Percentiles rank a stretch among this genome's conserved stretches.
These are phyloP conservation scores for Cyphellophora europaea DNA, from an alignment of 2,329 filamentous ascomycete species.

Conservation along the genomic window DNA sequence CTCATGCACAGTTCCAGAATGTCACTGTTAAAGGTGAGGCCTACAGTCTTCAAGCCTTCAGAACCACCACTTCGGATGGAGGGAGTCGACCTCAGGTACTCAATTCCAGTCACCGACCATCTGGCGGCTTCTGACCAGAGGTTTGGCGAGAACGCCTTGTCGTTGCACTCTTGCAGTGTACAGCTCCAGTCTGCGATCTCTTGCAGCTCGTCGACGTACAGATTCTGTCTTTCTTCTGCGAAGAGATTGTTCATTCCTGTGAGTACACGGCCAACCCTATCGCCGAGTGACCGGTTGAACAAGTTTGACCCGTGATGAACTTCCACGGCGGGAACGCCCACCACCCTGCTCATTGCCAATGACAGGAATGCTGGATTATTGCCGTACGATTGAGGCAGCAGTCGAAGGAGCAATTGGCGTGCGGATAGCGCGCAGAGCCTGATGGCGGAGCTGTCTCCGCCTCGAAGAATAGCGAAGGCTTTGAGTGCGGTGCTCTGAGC, in stretches of 20 bases:
- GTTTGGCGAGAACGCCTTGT: too few species aligned
- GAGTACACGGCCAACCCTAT: neutral
- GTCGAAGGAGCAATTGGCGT: constrained; percentile 28
- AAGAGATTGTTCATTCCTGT: constrained; percentile 58
- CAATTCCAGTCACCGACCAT: too few species aligned
- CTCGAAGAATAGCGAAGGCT: constrained; percentile 20
- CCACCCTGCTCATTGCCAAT: neutral
- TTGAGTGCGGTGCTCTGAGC: constrained; percentile 31
- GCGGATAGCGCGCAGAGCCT: constrained; percentile 44
- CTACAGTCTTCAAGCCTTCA: too few species aligned
- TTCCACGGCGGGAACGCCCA: neutral
- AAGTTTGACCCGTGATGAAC: too few species aligned
- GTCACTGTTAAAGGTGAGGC: too few species aligned
- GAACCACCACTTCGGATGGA: too few species aligned
- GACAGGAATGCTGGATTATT: constrained; percentile 16
- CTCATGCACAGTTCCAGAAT: too few species aligned
- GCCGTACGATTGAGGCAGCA: constrained; percentile 25
- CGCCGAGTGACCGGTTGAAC: neutral
- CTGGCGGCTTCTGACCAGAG: too few species aligned
- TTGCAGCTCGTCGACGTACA: constrained; percentile 76
- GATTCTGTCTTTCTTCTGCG: constrained; percentile 81
- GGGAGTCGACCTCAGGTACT: too few species aligned
- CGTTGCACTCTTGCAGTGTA: too few species aligned
- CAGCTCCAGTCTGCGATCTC: constrained; percentile 65
- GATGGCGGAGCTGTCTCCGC: too few species aligned